Percentiles rank a stretch among this genome's conserved stretches.
phyloP scores from a whole-genome alignment of 768 basidiomycete genomes.

The Boletus tylopilopsis region DNA sequence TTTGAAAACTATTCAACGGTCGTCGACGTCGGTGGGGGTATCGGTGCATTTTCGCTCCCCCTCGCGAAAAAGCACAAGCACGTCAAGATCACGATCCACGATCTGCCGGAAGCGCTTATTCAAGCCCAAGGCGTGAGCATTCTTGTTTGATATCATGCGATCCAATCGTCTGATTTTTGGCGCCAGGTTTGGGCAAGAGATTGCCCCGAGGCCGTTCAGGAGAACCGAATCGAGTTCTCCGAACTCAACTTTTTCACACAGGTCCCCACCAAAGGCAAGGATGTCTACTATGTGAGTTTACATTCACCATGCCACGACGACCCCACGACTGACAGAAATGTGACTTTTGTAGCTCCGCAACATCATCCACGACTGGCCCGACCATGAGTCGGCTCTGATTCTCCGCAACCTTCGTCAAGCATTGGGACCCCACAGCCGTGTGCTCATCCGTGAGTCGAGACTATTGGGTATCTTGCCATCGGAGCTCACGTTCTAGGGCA shows the following conservation, averaged over 20 bases:
- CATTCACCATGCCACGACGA: background rate
- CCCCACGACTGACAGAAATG: background rate
- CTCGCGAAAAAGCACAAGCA: slow-evolving; percentile 27
- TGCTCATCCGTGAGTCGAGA: slow-evolving; percentile 30
- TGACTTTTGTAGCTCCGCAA: slow-evolving; percentile 14
- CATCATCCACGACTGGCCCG: slow-evolving; percentile 34
- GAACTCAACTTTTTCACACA: slow-evolving; percentile 31
- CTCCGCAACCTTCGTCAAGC: slow-evolving; percentile 29
- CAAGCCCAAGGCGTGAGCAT: slow-evolving; percentile 21
- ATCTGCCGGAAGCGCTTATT: slow-evolving; percentile 23
- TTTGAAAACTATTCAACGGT: slow-evolving; percentile 28
- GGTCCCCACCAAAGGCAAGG: background rate
- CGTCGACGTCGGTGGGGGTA: slow-evolving; percentile 35
- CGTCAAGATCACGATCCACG: slow-evolving; percentile 33
- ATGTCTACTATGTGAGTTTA: slow-evolving; percentile 31
- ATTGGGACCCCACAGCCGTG: slow-evolving; percentile 26
- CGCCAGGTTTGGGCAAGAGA: slow-evolving; percentile 25
- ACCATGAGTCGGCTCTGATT: slow-evolving; percentile 24
- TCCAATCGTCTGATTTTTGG: background rate
- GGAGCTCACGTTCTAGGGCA: background rate
- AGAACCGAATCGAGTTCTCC: slow-evolving; percentile 25
- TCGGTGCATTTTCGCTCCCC: slow-evolving; percentile 30
- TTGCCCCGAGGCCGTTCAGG: slow-evolving; percentile 18
- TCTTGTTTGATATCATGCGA: background rate
- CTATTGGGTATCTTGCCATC: background rate